Evolutionary conservation across 306 rosid species (phyloP).

Genomic region (Argentina anserina): DNA sequence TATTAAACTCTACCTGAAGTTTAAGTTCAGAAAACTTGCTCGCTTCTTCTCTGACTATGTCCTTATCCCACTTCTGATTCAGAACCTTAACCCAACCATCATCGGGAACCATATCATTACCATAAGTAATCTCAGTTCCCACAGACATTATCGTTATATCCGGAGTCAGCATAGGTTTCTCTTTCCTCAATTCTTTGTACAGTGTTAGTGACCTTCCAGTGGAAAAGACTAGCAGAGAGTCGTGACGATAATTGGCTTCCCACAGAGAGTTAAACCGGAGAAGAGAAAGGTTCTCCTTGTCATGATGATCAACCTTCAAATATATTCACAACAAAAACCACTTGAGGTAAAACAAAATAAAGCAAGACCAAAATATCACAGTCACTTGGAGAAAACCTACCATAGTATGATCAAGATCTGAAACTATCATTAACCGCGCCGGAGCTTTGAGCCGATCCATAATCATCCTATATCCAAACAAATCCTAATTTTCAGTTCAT

Average conservation of each 20-base stretch:
- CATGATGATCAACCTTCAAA: slow-evolving; percentile 88
- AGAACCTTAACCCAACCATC: slow-evolving; percentile 82
- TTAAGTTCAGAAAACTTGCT: slow-evolving; percentile 71
- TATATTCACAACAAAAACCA: slow-evolving; percentile 24
- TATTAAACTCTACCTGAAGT: slow-evolving; percentile 59
- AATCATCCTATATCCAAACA: slow-evolving; percentile 22
- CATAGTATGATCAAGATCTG: slow-evolving; percentile 99
- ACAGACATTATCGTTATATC: slow-evolving; percentile 94
- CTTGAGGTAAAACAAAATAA: slow-evolving; percentile 11
- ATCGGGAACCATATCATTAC: slow-evolving; percentile 74
- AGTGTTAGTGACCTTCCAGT: slow-evolving; percentile 91
- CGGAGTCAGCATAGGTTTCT: slow-evolving; percentile 95
- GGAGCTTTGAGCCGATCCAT: slow-evolving; percentile 65
- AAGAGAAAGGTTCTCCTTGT: slow-evolving; percentile 70
- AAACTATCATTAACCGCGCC: slow-evolving; percentile 85
- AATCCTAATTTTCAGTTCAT: not conserved
- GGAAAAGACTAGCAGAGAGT: slow-evolving; percentile 87
- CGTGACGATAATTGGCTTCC: slow-evolving; percentile 81
- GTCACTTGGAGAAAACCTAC: slow-evolving; percentile 33
- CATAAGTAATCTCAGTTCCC: slow-evolving; percentile 97
- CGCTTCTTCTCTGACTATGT: slow-evolving; percentile 66
- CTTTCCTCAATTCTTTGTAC: slow-evolving; percentile 80
- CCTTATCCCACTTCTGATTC: slow-evolving; percentile 77
- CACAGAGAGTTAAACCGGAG: slow-evolving; percentile 84
- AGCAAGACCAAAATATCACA: not conserved